phyloP scores from a whole-genome alignment of 345 rosid genomes.

The Boechera stricta region DNA sequence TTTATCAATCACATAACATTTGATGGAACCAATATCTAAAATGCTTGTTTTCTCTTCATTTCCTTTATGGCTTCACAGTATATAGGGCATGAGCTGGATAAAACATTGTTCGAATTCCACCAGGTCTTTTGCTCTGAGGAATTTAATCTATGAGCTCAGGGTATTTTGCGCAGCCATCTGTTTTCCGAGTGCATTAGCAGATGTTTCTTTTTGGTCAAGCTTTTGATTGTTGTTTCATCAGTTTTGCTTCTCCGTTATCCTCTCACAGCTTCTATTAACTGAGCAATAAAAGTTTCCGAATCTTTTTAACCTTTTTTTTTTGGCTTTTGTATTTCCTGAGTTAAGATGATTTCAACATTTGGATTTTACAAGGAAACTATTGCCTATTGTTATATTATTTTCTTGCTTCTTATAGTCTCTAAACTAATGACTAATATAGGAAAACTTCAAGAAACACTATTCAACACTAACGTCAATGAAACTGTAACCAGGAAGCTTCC shows the following conservation, averaged over 20 bases:
- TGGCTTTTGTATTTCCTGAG: slow-evolving; percentile 1
- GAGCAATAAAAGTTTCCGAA: slow-evolving; percentile 31
- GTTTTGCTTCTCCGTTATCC: slow-evolving; percentile 37
- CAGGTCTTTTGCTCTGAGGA: slow-evolving; percentile 30
- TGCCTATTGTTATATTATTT: background rate
- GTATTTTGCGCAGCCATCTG: slow-evolving; percentile 20
- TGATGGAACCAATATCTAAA: slow-evolving; percentile 23
- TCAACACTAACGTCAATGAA: slow-evolving; percentile 39
- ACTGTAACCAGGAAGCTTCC: slow-evolving; percentile 57
- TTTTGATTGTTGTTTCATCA: slow-evolving; percentile 34
- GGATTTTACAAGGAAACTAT: background rate
- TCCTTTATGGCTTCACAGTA: slow-evolving; percentile 14
- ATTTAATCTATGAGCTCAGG: slow-evolving; percentile 24
- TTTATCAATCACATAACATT: slow-evolving; percentile 6
- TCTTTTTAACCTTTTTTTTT: background rate
- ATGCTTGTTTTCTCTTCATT: background rate
- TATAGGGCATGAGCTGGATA: slow-evolving; percentile 28
- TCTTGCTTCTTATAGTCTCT: slow-evolving; percentile 7
- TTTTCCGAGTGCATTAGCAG: slow-evolving; percentile 7
- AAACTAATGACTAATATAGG: background rate
- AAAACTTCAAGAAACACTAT: slow-evolving; percentile 3
- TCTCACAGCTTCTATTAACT: slow-evolving; percentile 16
- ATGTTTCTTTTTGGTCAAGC: slow-evolving; percentile 32
- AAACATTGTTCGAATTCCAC: slow-evolving; percentile 22
- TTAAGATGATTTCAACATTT: slow-evolving; percentile 2